Base-by-base conservation (phyloP, 495 filamentous ascomycete genomes). In the Penicillium pulvis region DNA sequence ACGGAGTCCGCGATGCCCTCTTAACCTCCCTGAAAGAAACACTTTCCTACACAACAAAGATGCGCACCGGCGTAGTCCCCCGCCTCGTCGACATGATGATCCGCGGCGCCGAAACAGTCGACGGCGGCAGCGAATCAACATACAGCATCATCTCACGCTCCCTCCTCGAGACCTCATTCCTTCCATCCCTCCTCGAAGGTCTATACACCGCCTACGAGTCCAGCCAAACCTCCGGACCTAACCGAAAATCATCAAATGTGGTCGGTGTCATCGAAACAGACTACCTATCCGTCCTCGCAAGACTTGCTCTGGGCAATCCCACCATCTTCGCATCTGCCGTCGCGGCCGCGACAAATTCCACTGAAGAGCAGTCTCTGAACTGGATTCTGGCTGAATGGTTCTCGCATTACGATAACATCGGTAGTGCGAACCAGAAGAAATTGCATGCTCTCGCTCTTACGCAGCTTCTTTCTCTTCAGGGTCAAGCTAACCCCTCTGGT, bases 351-450 rank as follows among this genome's bases (percentile, higher is more conserved):
- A 70, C 74, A 31, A 59, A 65, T 9, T 64, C 77, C n/a, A 46
- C 69, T 2, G 64, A 75, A 49, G 80, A 86, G 36, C 75, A 81
- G 26, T 82, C 80, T 59, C 72, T 87, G 43, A 69, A 75, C 17
- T 96, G 92, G 92, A 78, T 98, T 30, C 72, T 91, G 42, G 77
- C 81, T 1, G 92, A 95, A 71, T 98, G 94, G 94, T 96, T 97
- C 74, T 71, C 74, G 36, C 88, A 93, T 63, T 90, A 95, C 63
- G 90, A 94, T 64, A 87, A 84, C 68, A 91, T 95, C 70, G 86
- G 83, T 42, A 85, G 91, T 69, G 77, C 83, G 5, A 85, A 81
- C 33, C 81, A 87, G 43, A 85, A 89, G 72, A 98, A 98, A 72
- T 80, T 97, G 11, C 89, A 87, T 60, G 86, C 83, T 47, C 81